Evolutionary conservation across 148 eudicot genomes (phyloP), one percentile per base, ranked within the genome.

Genomic region (Cornus kousa): DNA sequence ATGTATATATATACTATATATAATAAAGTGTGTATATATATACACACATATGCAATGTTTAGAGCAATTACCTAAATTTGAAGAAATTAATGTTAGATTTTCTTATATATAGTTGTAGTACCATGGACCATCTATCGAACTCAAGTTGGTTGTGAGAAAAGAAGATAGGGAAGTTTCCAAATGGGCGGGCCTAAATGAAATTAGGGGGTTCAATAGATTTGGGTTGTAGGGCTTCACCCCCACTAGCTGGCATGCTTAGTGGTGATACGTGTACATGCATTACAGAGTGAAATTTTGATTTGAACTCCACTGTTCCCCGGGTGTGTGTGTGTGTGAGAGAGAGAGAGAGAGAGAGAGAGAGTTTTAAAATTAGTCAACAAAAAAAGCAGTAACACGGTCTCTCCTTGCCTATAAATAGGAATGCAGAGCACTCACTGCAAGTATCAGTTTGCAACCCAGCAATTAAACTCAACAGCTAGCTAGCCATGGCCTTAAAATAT

Each of bases 401-500:
- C 53, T 40, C 50, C 50, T 70, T 60, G 66, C 66, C 73, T 70
- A 70, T 70, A 70, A 70, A 70, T 70, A 16, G 46, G 72, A 7
- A 14, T 5, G 43, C 40, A 28, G 13, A 3, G 12, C 46, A 69
- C 0, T 2, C 14, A 2, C n/a, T 14, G 6, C 72, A 37, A 70
- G 53, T 43, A 43, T 43, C n/a, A 39, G 23, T 35, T 39, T 70
- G 14, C 22, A 37, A 17, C 50, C 20, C 5, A 60, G n/a, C 66
- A 11, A 57, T 57, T 3, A 57, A 60, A 5, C 37, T 1, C 37
- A 33, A 11, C 59, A 10, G 5, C n/a, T n/a, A 59, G 1, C 65
- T 19, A 59, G n/a, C n/a, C 66, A 83, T 83, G 86, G 86, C 83
- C 40, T 62, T 60, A 24, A 83, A 83, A 37, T 35, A 67, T 20